These are phyloP conservation scores for Lodderomyces oxycetoniae DNA, from an alignment of 1,139 yeast species.

Conservation along the genomic window DNA sequence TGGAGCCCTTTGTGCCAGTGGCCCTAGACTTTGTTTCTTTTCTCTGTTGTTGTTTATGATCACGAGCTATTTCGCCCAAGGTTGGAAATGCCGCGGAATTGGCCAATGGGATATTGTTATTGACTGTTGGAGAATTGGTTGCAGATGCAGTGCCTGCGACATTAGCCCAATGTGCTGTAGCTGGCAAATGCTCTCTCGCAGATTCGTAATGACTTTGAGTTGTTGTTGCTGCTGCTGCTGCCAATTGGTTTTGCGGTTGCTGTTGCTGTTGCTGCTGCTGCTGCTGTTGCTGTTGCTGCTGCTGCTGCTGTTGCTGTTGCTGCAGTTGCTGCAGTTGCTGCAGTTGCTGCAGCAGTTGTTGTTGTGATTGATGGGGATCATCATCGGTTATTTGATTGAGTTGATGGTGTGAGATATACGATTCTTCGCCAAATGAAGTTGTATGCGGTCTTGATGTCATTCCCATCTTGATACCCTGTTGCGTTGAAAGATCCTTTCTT, in stretches of 20 bases:
- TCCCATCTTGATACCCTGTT: constrained; percentile 64
- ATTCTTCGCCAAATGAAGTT: constrained; percentile 11
- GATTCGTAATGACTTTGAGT: constrained; percentile 5
- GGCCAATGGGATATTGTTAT: constrained; percentile 35
- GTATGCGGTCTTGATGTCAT: constrained; percentile 22
- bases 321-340: constrained; percentile 3
- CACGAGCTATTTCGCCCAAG: constrained; percentile 56
- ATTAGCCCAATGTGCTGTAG: constrained; percentile 57
- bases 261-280: constrained; percentile 2
- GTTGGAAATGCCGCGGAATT: constrained; percentile 69
- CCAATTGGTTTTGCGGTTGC: constrained; percentile 2
- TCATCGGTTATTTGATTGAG: constrained; percentile 5
- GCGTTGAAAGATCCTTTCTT: constrained; percentile 84
- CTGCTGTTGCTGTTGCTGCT: constrained; percentile 4
- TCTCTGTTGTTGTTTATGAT: constrained; percentile 34
- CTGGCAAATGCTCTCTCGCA: constrained; percentile 38
- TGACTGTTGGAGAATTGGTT: constrained; percentile 30
- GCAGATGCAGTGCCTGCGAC: constrained; percentile 24
- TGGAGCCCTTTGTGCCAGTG: constrained; percentile 21
- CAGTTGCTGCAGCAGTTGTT: constrained; percentile 13
- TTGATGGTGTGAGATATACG: constrained; percentile 3
- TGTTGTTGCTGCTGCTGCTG: constrained; percentile 2
- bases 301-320: background rate
- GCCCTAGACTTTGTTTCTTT: constrained; percentile 17
- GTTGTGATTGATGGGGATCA: constrained; percentile 14